Conservation (phyloP, 2,329 filamentous ascomycete species). For the Fusarium proliferatum region DNA sequence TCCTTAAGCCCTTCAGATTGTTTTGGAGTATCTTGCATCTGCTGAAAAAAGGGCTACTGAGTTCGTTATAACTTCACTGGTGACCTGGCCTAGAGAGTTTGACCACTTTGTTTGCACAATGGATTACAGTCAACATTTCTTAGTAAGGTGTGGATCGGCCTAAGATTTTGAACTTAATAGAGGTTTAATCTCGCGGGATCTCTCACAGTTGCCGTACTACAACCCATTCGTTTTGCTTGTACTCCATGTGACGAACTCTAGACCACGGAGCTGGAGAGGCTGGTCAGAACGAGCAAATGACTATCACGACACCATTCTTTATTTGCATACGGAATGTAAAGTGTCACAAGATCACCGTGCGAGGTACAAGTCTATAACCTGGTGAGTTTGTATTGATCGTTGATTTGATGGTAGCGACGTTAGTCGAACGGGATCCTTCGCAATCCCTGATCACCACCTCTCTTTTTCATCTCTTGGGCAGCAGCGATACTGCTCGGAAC, state of each 20-base stretch:
- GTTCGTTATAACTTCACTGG: background rate
- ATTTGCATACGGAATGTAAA: background rate
- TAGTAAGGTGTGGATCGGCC: background rate
- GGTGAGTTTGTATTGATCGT: background rate
- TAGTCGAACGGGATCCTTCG: constrained; percentile 87
- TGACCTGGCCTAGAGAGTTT: background rate
- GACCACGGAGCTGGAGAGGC: background rate
- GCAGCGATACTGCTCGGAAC: constrained; percentile 95
- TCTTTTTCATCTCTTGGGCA: constrained; percentile 87
- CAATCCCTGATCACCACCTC: constrained; percentile 67
- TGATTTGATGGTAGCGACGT: constrained; percentile 18
- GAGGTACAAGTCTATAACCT: background rate
- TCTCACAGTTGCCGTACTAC: background rate
- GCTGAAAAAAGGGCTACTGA: background rate
- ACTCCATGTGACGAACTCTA: background rate
- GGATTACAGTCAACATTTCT: background rate
- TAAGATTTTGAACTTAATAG: background rate
- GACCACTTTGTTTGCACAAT: background rate
- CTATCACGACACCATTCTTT: constrained; percentile 1
- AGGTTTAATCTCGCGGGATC: background rate
- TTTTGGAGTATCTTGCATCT: background rate
- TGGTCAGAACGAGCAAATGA: background rate
- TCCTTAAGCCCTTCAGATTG: background rate
- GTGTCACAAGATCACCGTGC: background rate
- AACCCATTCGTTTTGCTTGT: background rate